Percentiles rank a stretch among this genome's conserved stretches.
Evolutionary conservation across 2,329 filamentous ascomycete species (phyloP).

Genomic region (Cadophora sp.): DNA sequence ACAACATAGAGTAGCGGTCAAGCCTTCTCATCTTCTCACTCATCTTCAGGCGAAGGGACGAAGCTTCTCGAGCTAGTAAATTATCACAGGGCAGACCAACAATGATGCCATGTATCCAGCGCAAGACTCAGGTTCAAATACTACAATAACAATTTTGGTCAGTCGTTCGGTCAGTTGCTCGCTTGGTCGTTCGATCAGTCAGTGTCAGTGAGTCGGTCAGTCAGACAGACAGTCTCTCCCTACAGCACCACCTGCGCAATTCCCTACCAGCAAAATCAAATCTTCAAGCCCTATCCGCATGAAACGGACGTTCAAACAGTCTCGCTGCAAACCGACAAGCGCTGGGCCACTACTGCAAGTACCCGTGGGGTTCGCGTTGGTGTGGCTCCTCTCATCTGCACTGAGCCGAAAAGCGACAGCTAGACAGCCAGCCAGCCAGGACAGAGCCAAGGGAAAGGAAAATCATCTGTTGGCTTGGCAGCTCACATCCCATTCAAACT

Average conservation of each 20-base stretch:
- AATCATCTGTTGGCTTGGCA: constrained; percentile 18
- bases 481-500: constrained; percentile 4
- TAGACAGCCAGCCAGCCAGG: constrained; percentile 3
- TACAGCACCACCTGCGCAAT: constrained; percentile 7
- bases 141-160: too few species aligned
- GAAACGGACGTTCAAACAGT: constrained; percentile 33
- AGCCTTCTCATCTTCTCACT: not conserved
- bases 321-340: constrained; percentile 18
- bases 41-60: not conserved
- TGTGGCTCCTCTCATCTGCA: constrained; percentile 2
- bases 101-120: not conserved
- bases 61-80: not conserved
- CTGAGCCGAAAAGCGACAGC: not conserved
- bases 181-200: not conserved
- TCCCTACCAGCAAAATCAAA: not conserved
- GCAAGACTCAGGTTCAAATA: not conserved
- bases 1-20: not conserved
- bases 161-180: too few species aligned
- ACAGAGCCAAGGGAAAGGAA: not conserved
- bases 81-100: not conserved
- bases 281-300: not conserved
- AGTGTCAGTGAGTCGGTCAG: not conserved
- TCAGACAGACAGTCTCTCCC: not conserved
- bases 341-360: constrained; percentile 11
- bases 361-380: constrained; percentile 9